phyloP scores from a whole-genome alignment of 306 rosid genomes.

The Rosa multiflora region DNA sequence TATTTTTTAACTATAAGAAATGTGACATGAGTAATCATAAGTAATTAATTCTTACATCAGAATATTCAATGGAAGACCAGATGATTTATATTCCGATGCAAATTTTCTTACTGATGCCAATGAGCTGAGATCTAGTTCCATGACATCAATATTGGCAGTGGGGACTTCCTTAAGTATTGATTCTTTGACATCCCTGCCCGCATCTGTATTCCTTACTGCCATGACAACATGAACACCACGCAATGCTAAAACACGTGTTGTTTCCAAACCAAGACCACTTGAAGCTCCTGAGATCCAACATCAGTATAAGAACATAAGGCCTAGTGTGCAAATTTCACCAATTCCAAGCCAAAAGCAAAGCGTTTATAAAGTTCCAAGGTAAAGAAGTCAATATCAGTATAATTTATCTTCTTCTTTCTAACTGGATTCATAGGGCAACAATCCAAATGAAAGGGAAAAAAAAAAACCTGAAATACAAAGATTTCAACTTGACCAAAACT shows the following conservation, averaged over 20 bases:
- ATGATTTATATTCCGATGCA: conserved; percentile 54
- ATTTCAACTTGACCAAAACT: background rate
- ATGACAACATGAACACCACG: conserved; percentile 75
- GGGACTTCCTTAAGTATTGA: conserved; percentile 52
- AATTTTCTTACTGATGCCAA: conserved; percentile 75
- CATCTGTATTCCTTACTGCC: conserved; percentile 74
- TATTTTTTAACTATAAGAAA: background rate
- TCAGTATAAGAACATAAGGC: background rate
- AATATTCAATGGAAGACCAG: conserved; percentile 63
- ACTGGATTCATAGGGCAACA: background rate
- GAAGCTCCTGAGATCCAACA: conserved; percentile 63
- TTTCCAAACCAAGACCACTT: conserved; percentile 78
- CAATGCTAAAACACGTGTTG: conserved; percentile 66
- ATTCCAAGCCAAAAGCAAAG: background rate
- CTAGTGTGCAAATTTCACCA: background rate
- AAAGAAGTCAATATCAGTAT: background rate
- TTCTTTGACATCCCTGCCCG: conserved; percentile 47
- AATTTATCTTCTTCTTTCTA: background rate
- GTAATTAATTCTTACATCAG: conserved; percentile 50
- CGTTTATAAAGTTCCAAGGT: background rate
- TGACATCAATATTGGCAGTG: conserved; percentile 55
- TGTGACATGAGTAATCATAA: background rate
- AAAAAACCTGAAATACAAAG: background rate
- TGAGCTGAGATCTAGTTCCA: conserved; percentile 74
- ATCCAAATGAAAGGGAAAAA: background rate